Base-by-base conservation (phyloP, 2,329 filamentous ascomycete species). In the Claviceps capensis region DNA sequence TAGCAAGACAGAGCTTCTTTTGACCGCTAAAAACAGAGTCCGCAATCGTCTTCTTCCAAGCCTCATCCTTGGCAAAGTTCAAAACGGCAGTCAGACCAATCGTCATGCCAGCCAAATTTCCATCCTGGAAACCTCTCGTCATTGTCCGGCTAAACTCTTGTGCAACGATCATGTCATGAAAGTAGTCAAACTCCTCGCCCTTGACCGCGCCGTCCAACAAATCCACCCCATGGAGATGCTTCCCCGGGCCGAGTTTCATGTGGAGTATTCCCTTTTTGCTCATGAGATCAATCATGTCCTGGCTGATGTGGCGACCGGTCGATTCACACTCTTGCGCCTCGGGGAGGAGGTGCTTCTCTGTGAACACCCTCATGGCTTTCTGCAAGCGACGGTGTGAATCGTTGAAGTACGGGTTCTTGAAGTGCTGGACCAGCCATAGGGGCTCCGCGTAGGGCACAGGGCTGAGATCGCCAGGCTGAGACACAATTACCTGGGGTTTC, bases 1-100 rank as follows among this genome's bases (percentile, higher is more conserved):
- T 88, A 50, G 88, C 88, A 3, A 95, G 73, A 63, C 85, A 91
- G 64, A 93, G 88, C 75, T 90, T 90, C 79, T 93, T 93, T 75
- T 82, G 80, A 54, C 88, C 88, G 46, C 77, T 79, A 58, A 94
- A 77, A 46, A 88, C 83, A 60, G 93, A 86, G 38, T 81, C 74
- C 37, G 82, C 78, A 47, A 94, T 75, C 50, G 74, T 75, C 59
- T 82, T 76, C 69, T 82, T 83, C 60, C 87, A 77, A 43, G 71
- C 71, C 52, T 79, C 72, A 61, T 91, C 77, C 49, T 77, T 79
- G 65, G 86, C 79, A 74, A 83, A 94, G 71, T 91, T 84, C 63
- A 88, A 76, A 23, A 94, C 79, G 11, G 86, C 87, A 1, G 88
- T 87, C 57, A 94, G 70, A 41, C 82, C 82, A 58, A 94, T 94